Evolutionary conservation across 108 stramenopile genomes (phyloP).

Genomic region (Mediolabrus comicus): DNA sequence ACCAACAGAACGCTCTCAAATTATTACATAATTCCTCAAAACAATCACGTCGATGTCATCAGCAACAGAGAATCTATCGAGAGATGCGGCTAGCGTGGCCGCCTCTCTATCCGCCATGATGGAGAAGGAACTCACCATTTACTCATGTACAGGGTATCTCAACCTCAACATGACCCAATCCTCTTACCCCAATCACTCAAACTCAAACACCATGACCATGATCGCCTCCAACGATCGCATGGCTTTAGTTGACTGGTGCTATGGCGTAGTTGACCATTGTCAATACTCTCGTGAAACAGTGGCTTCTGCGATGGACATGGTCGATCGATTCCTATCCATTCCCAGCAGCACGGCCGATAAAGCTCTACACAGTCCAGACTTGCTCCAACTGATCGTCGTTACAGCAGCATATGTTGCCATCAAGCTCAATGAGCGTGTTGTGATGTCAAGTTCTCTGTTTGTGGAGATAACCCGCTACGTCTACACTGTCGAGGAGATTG

Average conservation of each 20-base stretch:
- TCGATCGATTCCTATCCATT: constrained; percentile 50
- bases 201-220: no score
- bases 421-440: constrained; percentile 51
- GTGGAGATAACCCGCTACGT: constrained; percentile 59
- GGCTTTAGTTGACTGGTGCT: constrained; percentile 52
- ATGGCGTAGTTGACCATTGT: constrained; percentile 42
- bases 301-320: constrained; percentile 40
- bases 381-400: constrained; percentile 43
- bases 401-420: constrained; percentile 49
- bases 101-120: background rate
- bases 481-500: constrained; percentile 65
- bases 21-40: no score
- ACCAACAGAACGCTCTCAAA: no score
- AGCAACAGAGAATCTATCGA: background rate
- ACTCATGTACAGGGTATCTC: background rate
- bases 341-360: constrained; percentile 3
- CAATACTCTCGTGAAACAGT: constrained; percentile 45
- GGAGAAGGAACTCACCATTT: background rate
- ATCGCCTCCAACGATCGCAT: background rate
- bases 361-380: constrained; percentile 22
- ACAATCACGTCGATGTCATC: no score
- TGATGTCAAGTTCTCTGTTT: constrained; percentile 60
- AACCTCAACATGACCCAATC: background rate
- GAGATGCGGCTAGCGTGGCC: background rate
- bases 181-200: no score